Conservation (phyloP, 1,284 basidiomycete species). For the Naganishia sp. region DNA sequence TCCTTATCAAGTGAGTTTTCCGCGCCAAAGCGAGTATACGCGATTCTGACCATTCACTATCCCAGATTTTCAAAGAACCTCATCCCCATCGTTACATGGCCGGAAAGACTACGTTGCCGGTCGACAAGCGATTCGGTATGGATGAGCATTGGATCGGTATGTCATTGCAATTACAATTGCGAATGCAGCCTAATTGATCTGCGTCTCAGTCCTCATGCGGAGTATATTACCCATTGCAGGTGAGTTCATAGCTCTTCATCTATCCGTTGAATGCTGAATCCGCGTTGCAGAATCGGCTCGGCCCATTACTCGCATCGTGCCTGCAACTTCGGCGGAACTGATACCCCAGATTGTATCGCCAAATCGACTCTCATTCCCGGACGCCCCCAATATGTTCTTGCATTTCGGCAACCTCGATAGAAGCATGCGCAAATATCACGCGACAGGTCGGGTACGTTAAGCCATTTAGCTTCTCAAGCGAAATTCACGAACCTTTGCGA, state of each 20-base stretch:
- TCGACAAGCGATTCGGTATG: constrained; percentile 71
- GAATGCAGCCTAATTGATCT: constrained; percentile 45
- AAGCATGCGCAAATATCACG: constrained; percentile 44
- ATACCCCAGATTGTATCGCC: constrained; percentile 36
- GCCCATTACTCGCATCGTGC: constrained; percentile 62
- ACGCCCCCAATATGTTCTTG: constrained; percentile 37
- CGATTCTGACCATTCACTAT: constrained; percentile 64
- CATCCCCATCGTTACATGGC: constrained; percentile 76
- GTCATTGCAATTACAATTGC: constrained; percentile 57
- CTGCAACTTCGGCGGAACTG: constrained; percentile 30
- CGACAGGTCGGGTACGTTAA: constrained; percentile 17
- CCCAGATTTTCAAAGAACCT: constrained; percentile 77
- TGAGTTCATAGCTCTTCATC: constrained; percentile 38
- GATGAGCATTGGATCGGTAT: constrained; percentile 61
- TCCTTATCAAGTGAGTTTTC: constrained; percentile 53
- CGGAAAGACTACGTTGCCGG: constrained; percentile 68
- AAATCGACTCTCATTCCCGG: constrained; percentile 39
- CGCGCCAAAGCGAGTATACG: constrained; percentile 35
- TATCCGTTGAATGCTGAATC: not conserved
- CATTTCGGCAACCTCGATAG: constrained; percentile 52
- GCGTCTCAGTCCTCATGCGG: constrained; percentile 38
- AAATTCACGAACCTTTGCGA: not conserved
- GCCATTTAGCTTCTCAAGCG: not conserved
- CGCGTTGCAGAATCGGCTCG: constrained; percentile 51
- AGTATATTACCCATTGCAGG: constrained; percentile 50